These are phyloP conservation scores for Clavispora vitiphila DNA, from an alignment of 805 yeast genomes.

Conservation along the genomic window DNA sequence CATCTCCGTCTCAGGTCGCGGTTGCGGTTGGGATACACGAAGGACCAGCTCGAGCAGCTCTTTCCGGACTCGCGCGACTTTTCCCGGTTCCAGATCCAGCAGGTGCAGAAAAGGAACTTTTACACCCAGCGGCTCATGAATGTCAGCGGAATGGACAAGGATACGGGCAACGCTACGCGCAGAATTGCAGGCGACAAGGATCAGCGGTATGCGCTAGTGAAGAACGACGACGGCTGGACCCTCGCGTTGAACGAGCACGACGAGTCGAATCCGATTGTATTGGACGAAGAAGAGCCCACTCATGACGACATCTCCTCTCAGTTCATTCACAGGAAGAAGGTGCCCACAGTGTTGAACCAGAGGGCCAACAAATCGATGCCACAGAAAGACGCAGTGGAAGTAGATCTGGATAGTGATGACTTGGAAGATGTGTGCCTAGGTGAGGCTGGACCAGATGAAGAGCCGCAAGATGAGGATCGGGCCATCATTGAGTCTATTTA, in stretches of 20 bases:
- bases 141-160: slow-evolving; percentile 71
- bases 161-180: slow-evolving; percentile 38
- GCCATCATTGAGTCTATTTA: slow-evolving; percentile 36
- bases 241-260: slow-evolving; percentile 47
- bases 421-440: slow-evolving; percentile 23
- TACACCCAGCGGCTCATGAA: slow-evolving; percentile 84
- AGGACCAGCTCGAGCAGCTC: slow-evolving; percentile 75
- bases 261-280: slow-evolving; percentile 43
- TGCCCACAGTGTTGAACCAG: too few relatives aligned
- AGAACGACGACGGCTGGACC: slow-evolving; percentile 82
- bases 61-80: slow-evolving; percentile 88
- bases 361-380: background rate
- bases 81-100: slow-evolving; percentile 85
- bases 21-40: slow-evolving; percentile 90
- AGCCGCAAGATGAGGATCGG: slow-evolving; percentile 24
- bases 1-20: slow-evolving; percentile 80
- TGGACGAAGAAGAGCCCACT: slow-evolving; percentile 38
- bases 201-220: slow-evolving; percentile 65
- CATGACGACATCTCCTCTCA: slow-evolving; percentile 7
- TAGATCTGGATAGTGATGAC: slow-evolving; percentile 10
- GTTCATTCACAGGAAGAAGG: background rate
- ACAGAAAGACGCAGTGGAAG: background rate
- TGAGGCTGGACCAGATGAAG: too few relatives aligned
- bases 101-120: slow-evolving; percentile 87
- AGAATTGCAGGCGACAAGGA: slow-evolving; percentile 84